Percentiles rank a stretch among this genome's conserved stretches.
phyloP scores from a whole-genome alignment of 805 yeast species.

The Teunomyces aglyptinius region DNA sequence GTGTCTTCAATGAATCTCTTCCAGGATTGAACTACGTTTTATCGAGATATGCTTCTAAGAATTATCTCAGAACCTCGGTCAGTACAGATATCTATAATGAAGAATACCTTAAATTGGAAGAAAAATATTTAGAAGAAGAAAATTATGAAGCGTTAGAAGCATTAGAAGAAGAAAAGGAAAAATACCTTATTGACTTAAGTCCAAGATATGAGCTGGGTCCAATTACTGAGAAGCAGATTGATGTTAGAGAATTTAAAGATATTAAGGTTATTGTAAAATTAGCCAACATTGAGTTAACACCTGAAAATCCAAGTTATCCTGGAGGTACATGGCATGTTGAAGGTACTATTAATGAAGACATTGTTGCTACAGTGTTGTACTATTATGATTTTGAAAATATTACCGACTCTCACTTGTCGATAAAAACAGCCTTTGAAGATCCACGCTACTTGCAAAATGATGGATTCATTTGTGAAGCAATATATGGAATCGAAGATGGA shows the following conservation, averaged over 20 bases:
- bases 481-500: conserved; percentile 31
- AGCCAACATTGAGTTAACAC: conserved; percentile 41
- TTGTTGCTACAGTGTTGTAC: conserved; percentile 40
- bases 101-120: conserved; percentile 11
- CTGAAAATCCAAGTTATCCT: conserved; percentile 35
- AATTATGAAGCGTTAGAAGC: conserved; percentile 10
- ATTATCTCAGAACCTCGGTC: conserved; percentile 14
- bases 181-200: background rate
- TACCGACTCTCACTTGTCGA: conserved; percentile 29
- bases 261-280: conserved; percentile 39
- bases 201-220: conserved; percentile 7
- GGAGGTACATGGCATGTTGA: conserved; percentile 48
- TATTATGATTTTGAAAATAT: conserved; percentile 43
- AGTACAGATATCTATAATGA: conserved; percentile 16
- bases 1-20: conserved; percentile 24
- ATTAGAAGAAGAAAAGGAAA: conserved; percentile 7
- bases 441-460: conserved; percentile 38
- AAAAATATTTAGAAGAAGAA: conserved; percentile 7
- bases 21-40: conserved; percentile 33
- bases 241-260: conserved; percentile 15
- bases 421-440: conserved; percentile 27
- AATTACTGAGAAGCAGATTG: conserved; percentile 10
- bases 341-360: conserved; percentile 41
- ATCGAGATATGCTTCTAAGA: conserved; percentile 20
- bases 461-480: conserved; percentile 16